A percentile compares a stretch with the other conserved stretches of the same genome.
Evolutionary conservation across 2,329 filamentous ascomycete species (phyloP).

Genomic region (Stromatinia cepivora): DNA sequence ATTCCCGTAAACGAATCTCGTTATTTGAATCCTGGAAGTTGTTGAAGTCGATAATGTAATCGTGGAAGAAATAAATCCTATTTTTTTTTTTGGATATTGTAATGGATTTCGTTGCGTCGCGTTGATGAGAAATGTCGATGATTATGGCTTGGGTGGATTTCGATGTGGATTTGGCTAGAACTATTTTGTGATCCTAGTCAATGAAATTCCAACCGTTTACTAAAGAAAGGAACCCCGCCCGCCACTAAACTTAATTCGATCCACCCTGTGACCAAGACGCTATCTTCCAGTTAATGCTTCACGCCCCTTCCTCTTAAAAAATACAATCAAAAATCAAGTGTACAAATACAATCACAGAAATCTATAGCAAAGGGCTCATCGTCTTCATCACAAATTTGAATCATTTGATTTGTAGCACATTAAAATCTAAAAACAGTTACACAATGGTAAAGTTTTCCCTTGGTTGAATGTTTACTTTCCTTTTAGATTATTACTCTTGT

Average conservation of each 20-base stretch:
- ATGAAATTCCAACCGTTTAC: neutral
- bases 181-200: neutral
- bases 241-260: conserved; percentile 9
- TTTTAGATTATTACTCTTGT: no score
- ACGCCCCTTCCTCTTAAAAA: neutral
- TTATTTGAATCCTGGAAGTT: neutral
- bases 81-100: neutral
- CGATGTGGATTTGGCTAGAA: conserved; percentile 13
- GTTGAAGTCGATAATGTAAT: neutral
- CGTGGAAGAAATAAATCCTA: neutral
- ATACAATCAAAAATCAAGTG: conserved; percentile 1
- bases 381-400: neutral
- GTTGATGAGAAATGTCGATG: conserved; percentile 19
- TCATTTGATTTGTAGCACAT: neutral
- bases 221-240: conserved; percentile 13
- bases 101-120: neutral
- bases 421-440: neutral
- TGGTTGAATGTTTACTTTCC: neutral
- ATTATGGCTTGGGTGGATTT: conserved; percentile 12
- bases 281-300: conserved; percentile 17
- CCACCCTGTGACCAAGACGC: conserved; percentile 18
- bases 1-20: neutral
- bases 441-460: conserved; percentile 22
- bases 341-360: neutral
- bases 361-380: neutral